Conservation (phyloP, 805 yeast species). For the Ogataea pini region DNA sequence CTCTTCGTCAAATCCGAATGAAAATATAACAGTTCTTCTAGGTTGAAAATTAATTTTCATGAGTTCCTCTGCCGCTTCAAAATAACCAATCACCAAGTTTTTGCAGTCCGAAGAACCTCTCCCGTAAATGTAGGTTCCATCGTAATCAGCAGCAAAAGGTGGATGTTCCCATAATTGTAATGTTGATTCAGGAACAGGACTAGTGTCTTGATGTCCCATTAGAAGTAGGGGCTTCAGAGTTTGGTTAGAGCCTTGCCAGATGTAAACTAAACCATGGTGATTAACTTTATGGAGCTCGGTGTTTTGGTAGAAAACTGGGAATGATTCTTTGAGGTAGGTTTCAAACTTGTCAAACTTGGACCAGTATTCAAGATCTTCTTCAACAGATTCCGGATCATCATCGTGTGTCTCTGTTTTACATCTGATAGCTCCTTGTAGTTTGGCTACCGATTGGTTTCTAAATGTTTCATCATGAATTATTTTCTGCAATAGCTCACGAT, state of each 20-base stretch:
- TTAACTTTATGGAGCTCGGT: slow-evolving; percentile 57
- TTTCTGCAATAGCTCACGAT: slow-evolving; percentile 14
- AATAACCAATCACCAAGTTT: slow-evolving; percentile 57
- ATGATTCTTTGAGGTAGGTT: slow-evolving; percentile 50
- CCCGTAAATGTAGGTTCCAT: slow-evolving; percentile 66
- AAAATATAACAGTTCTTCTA: slow-evolving; percentile 58
- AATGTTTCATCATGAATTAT: slow-evolving; percentile 36
- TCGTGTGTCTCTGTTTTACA: slow-evolving; percentile 47
- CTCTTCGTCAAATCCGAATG: slow-evolving; percentile 81
- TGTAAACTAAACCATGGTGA: slow-evolving; percentile 58
- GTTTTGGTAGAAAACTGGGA: slow-evolving; percentile 52
- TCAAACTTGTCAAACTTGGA: slow-evolving; percentile 50
- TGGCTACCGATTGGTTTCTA: slow-evolving; percentile 38
- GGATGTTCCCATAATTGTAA: slow-evolving; percentile 59
- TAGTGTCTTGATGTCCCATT: slow-evolving; percentile 78
- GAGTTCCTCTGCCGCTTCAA: slow-evolving; percentile 62
- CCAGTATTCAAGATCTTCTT: slow-evolving; percentile 56
- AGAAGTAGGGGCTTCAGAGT: slow-evolving; percentile 60
- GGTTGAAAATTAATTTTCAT: slow-evolving; percentile 55
- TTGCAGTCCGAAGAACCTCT: slow-evolving; percentile 78
- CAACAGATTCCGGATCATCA: slow-evolving; percentile 45
- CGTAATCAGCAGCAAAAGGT: slow-evolving; percentile 65
- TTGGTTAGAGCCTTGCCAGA: slow-evolving; percentile 59
- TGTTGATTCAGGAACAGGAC: slow-evolving; percentile 67
- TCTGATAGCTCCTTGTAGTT: slow-evolving; percentile 48